Evolutionary conservation across 176 grass and related monocot genomes (phyloP).

Genomic region (sorghum (Sorghum bicolor)): DNA sequence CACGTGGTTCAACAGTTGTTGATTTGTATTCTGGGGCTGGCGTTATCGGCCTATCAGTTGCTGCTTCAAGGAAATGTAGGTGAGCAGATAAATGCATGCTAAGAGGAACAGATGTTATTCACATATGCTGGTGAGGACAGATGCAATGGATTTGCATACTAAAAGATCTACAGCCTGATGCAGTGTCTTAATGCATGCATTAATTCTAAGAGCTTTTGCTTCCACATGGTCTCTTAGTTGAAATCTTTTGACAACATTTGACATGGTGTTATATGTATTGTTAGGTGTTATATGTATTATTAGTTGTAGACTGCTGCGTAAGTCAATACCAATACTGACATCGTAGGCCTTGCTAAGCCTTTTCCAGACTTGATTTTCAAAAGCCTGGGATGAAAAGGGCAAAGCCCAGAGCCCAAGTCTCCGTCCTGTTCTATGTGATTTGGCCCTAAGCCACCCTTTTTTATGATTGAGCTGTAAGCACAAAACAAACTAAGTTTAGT

Average conservation of each 20-base stretch:
- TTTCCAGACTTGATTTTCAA: background rate
- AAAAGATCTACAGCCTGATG: background rate
- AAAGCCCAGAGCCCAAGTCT: background rate
- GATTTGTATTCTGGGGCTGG: conserved; percentile 93
- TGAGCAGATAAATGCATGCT: conserved; percentile 31
- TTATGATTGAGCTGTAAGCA: background rate
- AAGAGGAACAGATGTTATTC: background rate
- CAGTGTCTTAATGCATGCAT: conserved; percentile 1
- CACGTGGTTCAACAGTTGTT: conserved; percentile 89
- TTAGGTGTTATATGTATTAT: background rate
- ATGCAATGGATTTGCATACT: background rate
- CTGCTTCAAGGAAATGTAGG: conserved; percentile 85
- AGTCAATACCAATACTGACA: background rate
- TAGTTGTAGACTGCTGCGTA: background rate
- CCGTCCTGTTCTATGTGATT: background rate
- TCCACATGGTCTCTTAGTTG: background rate
- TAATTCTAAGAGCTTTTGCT: background rate
- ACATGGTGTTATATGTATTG: background rate
- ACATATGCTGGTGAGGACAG: background rate
- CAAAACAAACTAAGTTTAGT: background rate
- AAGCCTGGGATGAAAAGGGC: background rate
- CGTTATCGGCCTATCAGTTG: conserved; percentile 83
- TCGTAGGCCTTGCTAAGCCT: background rate
- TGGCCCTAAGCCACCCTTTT: background rate
- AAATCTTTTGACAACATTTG: background rate